phyloP scores from a whole-genome alignment of 345 rosid genomes.

The Rhodomyrtus tomentosa region DNA sequence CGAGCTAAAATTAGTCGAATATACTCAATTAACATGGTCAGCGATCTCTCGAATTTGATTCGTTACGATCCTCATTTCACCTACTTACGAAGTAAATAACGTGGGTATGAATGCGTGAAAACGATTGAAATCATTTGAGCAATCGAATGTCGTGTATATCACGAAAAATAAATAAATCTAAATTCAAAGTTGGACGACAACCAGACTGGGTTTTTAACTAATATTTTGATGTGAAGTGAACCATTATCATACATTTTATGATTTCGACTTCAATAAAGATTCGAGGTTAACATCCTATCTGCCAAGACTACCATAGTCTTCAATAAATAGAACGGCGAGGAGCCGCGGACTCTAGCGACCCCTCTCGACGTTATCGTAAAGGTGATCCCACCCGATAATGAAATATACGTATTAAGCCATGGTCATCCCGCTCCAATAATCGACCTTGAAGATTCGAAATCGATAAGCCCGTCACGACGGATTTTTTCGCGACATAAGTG shows the following conservation, averaged over 20 bases:
- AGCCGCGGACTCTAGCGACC: neutral
- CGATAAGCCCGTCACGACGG: neutral
- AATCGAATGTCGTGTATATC: neutral
- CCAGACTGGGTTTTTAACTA: too few relatives aligned
- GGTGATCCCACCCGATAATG: neutral
- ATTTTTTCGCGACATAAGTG: neutral
- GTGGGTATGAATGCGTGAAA: neutral
- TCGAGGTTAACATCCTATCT: neutral
- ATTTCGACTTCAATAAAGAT: neutral
- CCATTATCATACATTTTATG: neutral
- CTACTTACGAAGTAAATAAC: neutral
- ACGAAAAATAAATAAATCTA: neutral
- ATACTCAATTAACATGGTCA: neutral
- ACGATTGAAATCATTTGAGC: neutral
- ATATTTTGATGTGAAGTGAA: neutral
- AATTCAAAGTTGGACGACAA: too few relatives aligned
- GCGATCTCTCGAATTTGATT: neutral
- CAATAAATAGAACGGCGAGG: neutral
- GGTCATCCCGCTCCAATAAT: accelerated
- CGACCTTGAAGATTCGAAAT: neutral
- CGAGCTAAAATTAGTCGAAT: too few relatives aligned
- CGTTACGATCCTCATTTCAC: neutral
- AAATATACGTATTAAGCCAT: neutral
- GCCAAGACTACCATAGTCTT: neutral
- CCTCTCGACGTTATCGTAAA: neutral